Percentiles rank a stretch among this genome's conserved stretches.
phyloP scores from a whole-genome alignment of 495 filamentous ascomycete genomes.

The Aspergillus hancockii region DNA sequence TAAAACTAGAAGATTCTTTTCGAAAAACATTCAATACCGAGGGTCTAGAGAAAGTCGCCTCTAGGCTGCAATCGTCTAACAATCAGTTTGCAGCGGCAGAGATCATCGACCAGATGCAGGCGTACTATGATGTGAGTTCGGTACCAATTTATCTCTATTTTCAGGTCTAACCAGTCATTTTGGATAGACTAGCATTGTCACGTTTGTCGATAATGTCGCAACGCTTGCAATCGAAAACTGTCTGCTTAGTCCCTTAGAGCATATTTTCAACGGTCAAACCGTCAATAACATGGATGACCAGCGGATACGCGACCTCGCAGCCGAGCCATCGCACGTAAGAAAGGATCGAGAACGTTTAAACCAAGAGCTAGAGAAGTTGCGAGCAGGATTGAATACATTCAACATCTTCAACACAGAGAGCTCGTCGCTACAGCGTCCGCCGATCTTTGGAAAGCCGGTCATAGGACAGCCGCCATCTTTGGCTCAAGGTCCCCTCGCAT shows the following conservation, averaged over 20 bases:
- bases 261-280: conserved; percentile 30
- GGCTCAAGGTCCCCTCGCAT: not conserved
- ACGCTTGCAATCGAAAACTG: conserved; percentile 60
- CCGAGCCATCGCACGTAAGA: conserved; percentile 16
- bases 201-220: conserved; percentile 63
- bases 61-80: conserved; percentile 7
- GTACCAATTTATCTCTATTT: not conserved
- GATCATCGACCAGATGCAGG: conserved; percentile 36
- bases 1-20: not conserved
- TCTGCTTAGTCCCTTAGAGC: conserved; percentile 41
- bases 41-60: conserved; percentile 5
- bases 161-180: not conserved
- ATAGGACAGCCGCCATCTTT: not conserved
- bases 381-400: conserved; percentile 14
- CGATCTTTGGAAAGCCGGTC: not conserved
- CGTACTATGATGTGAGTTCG: conserved; percentile 38
- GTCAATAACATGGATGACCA: conserved; percentile 32
- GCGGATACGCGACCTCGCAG: conserved; percentile 20
- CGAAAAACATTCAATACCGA: not conserved
- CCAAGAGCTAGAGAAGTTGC: conserved; percentile 23
- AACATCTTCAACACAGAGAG: conserved; percentile 1
- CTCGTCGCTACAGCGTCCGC: not conserved
- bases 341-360: conserved; percentile 12
- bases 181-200: conserved; percentile 56
- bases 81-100: conserved; percentile 23